These are phyloP conservation scores for Tulasnella sp. DNA, from an alignment of 768 basidiomycete genomes.

Conservation along the genomic window DNA sequence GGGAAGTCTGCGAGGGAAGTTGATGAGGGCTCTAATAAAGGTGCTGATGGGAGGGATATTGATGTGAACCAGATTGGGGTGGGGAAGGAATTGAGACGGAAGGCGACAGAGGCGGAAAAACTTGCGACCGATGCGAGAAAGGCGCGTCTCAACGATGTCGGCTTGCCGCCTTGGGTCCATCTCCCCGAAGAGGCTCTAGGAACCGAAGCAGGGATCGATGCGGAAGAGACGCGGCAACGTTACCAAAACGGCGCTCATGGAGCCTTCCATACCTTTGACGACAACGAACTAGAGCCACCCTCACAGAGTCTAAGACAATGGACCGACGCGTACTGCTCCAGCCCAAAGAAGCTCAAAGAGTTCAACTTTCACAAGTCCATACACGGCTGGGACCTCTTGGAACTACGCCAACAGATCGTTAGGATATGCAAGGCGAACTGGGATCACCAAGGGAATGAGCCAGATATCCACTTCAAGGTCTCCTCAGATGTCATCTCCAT, in stretches of 20 bases:
- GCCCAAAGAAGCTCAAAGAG: conserved; percentile 62
- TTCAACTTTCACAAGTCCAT: conserved; percentile 64
- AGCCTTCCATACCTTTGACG: background rate
- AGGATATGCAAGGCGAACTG: conserved; percentile 33
- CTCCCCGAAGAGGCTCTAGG: background rate
- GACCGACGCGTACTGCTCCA: conserved; percentile 75
- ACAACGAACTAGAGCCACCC: conserved; percentile 26
- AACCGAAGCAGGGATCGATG: conserved; percentile 8
- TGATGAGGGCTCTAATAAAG: conserved; percentile 28
- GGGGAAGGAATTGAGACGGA: conserved; percentile 21
- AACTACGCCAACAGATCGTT: conserved; percentile 32
- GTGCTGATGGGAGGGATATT: conserved; percentile 21
- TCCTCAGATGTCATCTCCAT: conserved; percentile 45
- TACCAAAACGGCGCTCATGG: background rate
- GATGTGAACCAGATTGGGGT: conserved; percentile 33
- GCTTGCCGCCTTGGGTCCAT: conserved; percentile 43
- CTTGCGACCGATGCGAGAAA: background rate
- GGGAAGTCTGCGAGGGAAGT: conserved; percentile 52
- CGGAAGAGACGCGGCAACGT: background rate
- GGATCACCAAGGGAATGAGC: conserved; percentile 21
- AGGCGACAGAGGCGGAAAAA: conserved; percentile 34
- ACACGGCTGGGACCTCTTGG: conserved; percentile 46
- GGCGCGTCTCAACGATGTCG: conserved; percentile 1
- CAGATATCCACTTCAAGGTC: conserved; percentile 40
- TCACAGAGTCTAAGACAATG: conserved; percentile 59